Evolutionary conservation across 1,139 yeast genomes (phyloP), one percentile per base, ranked within the genome.

Genomic region (Trichomonascaceae sp.): DNA sequence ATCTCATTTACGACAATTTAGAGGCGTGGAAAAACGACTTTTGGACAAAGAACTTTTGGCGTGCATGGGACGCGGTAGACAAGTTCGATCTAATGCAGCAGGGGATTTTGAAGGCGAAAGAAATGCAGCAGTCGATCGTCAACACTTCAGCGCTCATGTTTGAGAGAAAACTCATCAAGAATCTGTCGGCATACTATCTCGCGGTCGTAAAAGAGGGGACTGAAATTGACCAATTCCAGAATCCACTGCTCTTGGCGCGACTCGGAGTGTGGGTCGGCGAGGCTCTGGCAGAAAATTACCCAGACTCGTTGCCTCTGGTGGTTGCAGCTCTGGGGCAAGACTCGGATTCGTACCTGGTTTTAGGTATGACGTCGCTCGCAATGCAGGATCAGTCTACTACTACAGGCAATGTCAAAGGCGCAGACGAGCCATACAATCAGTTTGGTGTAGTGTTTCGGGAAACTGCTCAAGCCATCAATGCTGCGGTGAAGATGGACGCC

Each of bases 21-120:
- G 23, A 20, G 23, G 11, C 9, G 11, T 20, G 23, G 23, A 20
- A 20, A 20, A 20, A 20, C 11, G 23, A 20, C 11, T 20, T 20
- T 20, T 89, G 95, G 93, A 74, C 87, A 3, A 69, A 72, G 35
- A 85, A 87, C 51, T 92, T 92, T 54, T 89, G 98, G 97, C 68
- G 74, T 22, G 81, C 94, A 11, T 92, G 94, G 92, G 98, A 89
- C 58, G 84, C 97, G 1, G 62, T 87, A 33, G 76, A 75, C 52
- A 65, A 65, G 25, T 67, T 75, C 37, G 81, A 76, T 27, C 55
- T 76, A 5, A 62, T 89, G 18, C 54, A 67, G 27, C 70, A 70
- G 35, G 98, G 97, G 1, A 62, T 87, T 18, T 75, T 71, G 30
- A 74, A 75, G 44, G 97, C 98, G 5, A 84, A 84, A 51, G 54